These are phyloP conservation scores for Xylaria acuta DNA, from an alignment of 495 filamentous ascomycete genomes.

Conservation along the genomic window DNA sequence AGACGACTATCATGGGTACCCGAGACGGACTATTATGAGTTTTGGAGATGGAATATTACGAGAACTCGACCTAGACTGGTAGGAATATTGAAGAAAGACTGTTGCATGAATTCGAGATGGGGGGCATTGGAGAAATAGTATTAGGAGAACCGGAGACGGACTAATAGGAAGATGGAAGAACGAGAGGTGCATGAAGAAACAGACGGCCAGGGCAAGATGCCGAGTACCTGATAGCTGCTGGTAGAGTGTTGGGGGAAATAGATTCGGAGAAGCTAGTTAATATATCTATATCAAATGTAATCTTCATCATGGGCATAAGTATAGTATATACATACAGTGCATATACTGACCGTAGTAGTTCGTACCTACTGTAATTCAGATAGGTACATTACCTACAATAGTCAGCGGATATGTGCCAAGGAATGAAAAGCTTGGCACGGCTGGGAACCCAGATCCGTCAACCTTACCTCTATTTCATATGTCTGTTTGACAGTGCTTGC, in stretches of 20 bases:
- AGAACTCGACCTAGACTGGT: too few relatives aligned
- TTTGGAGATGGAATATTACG: background rate
- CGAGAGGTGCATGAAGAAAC: background rate
- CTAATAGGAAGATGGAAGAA: background rate
- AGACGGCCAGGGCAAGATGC: background rate
- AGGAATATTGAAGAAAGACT: too few relatives aligned
- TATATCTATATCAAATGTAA: background rate
- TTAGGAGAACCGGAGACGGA: background rate
- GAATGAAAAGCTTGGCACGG: constrained; percentile 6
- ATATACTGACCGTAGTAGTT: background rate
- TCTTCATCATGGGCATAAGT: background rate
- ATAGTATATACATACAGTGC: constrained; percentile 1
- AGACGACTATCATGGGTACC: background rate
- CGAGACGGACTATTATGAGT: background rate
- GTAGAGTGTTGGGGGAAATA: background rate
- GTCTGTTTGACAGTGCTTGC: background rate
- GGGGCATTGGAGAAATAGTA: background rate
- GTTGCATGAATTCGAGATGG: too few relatives aligned
- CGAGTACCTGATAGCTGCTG: too few relatives aligned
- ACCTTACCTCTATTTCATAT: background rate
- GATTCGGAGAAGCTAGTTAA: background rate
- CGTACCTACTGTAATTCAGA: background rate
- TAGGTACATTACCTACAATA: too few relatives aligned
- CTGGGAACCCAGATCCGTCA: background rate
- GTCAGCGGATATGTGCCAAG: background rate